A percentile compares a stretch with the other conserved stretches of the same genome.
Evolutionary conservation across 2,329 filamentous ascomycete species (phyloP).

Genomic region (Geosmithia putterillii): DNA sequence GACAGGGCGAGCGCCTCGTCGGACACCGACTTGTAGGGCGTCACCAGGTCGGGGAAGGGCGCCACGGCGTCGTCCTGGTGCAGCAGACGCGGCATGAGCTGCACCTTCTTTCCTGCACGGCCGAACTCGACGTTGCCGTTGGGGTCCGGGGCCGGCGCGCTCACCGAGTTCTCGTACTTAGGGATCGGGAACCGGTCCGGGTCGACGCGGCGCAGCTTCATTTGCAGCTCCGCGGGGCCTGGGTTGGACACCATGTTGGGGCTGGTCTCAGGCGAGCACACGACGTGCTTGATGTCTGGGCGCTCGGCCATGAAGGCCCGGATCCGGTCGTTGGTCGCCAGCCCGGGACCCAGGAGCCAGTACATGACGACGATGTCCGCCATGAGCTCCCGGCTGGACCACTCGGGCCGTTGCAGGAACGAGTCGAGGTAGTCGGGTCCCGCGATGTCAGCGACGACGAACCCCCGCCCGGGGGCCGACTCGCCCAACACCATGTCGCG

Average conservation of each 20-base stretch:
- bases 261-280: conserved; percentile 63
- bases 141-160: conserved; percentile 9
- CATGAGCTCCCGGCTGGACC: conserved; percentile 53
- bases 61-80: conserved; percentile 33
- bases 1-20: conserved; percentile 30
- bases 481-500: conserved; percentile 78
- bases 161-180: conserved; percentile 42
- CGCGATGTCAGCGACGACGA: conserved; percentile 73
- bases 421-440: conserved; percentile 55
- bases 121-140: conserved; percentile 22
- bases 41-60: conserved; percentile 31
- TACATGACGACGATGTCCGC: conserved; percentile 55
- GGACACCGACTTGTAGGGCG: conserved; percentile 12
- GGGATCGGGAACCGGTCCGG: conserved; percentile 61
- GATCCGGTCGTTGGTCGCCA: conserved; percentile 51
- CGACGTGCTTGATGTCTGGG: conserved; percentile 54
- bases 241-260: conserved; percentile 65
- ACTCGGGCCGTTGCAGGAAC: conserved; percentile 61
- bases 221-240: conserved; percentile 52
- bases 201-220: conserved; percentile 62
- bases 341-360: conserved; percentile 67
- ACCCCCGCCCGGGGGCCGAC: conserved; percentile 53
- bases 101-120: conserved; percentile 29
- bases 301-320: conserved; percentile 56
- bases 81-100: conserved; percentile 32